Conservation (phyloP, 805 yeast genomes). For the Candida insectalens region DNA sequence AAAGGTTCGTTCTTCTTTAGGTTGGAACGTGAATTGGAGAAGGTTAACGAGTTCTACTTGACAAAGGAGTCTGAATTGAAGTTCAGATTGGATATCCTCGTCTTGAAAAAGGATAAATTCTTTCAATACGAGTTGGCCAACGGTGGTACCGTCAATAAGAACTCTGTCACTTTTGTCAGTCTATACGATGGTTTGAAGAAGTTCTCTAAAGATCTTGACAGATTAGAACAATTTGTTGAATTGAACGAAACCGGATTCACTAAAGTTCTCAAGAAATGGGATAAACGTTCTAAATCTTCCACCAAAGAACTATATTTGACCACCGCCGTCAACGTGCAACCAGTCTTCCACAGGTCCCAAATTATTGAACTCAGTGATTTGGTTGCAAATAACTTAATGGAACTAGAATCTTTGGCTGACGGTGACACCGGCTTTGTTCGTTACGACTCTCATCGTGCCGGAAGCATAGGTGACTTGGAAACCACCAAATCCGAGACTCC, state of each 20-base stretch:
- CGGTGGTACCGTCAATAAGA: conserved; percentile 42
- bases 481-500: not conserved
- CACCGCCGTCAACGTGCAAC: conserved; percentile 93
- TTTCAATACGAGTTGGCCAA: conserved; percentile 13
- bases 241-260: conserved; percentile 93
- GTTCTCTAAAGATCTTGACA: conserved; percentile 77
- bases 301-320: conserved; percentile 87
- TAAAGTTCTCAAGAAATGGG: conserved; percentile 96
- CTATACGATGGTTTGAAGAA: conserved; percentile 83
- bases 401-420: conserved; percentile 61
- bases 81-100: conserved; percentile 64
- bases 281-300: conserved; percentile 88
- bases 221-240: conserved; percentile 89
- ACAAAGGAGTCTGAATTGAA: conserved; percentile 87
- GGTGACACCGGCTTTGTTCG: conserved; percentile 22
- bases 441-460: conserved; percentile 14
- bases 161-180: conserved; percentile 71
- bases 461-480: not conserved
- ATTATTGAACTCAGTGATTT: conserved; percentile 77
- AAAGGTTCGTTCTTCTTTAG: conserved; percentile 85
- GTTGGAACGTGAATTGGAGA: conserved; percentile 89
- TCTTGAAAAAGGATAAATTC: conserved; percentile 48
- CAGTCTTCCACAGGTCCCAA: conserved; percentile 86
- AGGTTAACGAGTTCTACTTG: conserved; percentile 84
- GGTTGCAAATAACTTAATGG: conserved; percentile 56